Base-by-base conservation (phyloP, 768 basidiomycete genomes). In the Symmetrospora coprosmae region DNA sequence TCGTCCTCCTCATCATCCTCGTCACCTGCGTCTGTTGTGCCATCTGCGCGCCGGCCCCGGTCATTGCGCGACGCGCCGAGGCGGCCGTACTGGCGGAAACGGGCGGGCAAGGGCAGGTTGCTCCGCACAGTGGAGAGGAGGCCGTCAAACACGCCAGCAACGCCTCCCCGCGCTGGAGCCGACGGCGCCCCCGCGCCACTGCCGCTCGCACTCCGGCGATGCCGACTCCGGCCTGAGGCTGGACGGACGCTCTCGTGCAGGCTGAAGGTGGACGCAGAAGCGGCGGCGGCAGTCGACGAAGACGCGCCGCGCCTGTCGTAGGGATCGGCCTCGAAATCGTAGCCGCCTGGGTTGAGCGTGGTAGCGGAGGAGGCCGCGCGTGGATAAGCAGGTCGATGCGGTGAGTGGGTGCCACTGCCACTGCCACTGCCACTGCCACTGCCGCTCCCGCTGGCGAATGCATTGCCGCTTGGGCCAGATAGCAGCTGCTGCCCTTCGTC, bases 271-370 rank as follows among this genome's bases (percentile, higher is more conserved):
- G n/a, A n/a, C n/a, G n/a, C n/a, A n/a, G n/a, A n/a, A n/a, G n/a
- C n/a, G n/a, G n/a, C n/a, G n/a, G n/a, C 9, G 13, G 31, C 51
- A 27, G 38, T 23, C 17, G 60, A n/a, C 5, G 49, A 58, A 34
- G 60, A 37, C 5, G 60, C 37, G 16, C 37, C 28, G 19, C 37
- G 60, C 9, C 45, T 23, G 21, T 60, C 56, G 21, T 63, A 41
- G 2, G 50, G 48, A 35, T 49, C 37, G n/a, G 41, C 25, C 40
- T 64, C 63, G 25, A 64, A 64, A 38, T 64, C 49, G 48, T 64
- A 64, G 3, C 45, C 48, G 30, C 63, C 63, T 27, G 59, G 33
- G 31, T 35, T 60, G 30, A 4, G 5, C 19, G 30, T 37, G 13
- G 59, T 34, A 25, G 52, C 30, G 49, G 13, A 9, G 13, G 58